Evolutionary conservation across 2,329 filamentous ascomycete species (phyloP), one percentile per base, ranked within the genome.

Genomic region (Penicillium sp.): DNA sequence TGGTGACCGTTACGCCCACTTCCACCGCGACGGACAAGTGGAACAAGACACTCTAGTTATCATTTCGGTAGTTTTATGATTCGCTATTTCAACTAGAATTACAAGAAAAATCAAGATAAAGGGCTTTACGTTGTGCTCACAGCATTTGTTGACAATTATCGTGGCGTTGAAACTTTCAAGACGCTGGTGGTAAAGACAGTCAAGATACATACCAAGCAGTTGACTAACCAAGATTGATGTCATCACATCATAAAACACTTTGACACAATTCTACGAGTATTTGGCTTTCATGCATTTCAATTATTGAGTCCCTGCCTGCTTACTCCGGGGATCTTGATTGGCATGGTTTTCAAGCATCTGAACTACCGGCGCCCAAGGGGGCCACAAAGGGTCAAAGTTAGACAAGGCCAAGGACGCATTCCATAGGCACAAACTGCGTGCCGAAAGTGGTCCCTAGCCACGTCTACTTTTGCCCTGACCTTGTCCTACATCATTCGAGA

Each of bases 201-300:
- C 36, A 33, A 48, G 45, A 53, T 53, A 57, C 46, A 53, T 53
- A 57, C 46, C 36, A 45, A 48, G 41, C 39, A 46, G 40, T 28
- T 28, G 9, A 9, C 22, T 24, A 24, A 25, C 38, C 38, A 25
- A 22, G 38, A 14, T 40, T 40, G 38, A 24, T 40, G 13, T 40
- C 11, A 24, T 20, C 33, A 36, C 33, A 18, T 20, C n/a, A 18
- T 9, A 36, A 9, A 18, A 35, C 33, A 36, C 16, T 18, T 20
- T 11, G 33, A 36, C 33, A 18, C 33, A 18, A 9, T 10, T 36
- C n/a, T 36, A 9, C 9, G 4, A 9, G 8, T 10, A 1, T 36
- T 18, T 18, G 8, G 3, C 16, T 10, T 20, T 11, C 8, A 20
- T 11, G 16, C 5, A 6, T 18, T 7, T 11, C 33, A 9, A 11